phyloP scores from a whole-genome alignment of 1,284 basidiomycete genomes.

The Trametes pubescens region DNA sequence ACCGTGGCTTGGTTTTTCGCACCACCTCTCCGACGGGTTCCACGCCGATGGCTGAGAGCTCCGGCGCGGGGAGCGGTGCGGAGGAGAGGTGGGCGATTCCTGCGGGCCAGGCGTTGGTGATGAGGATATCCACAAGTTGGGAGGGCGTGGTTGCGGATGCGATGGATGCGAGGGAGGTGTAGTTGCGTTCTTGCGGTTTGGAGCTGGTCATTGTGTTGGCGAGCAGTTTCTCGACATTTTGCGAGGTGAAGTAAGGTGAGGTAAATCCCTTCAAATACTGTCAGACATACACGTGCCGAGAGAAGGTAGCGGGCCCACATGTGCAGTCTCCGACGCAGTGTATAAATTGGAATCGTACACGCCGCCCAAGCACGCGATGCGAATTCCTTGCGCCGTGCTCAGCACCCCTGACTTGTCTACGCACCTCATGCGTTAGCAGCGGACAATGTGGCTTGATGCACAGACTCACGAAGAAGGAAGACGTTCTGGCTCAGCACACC shows the following conservation, averaged over 20 bases:
- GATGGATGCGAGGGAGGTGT: constrained; percentile 75
- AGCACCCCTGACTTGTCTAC: constrained; percentile 86
- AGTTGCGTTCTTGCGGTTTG: constrained; percentile 52
- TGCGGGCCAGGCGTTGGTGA: constrained; percentile 84
- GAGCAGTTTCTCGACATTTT: constrained; percentile 76
- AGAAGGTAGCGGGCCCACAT: constrained; percentile 51
- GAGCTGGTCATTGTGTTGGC: constrained; percentile 66
- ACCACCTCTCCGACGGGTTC: constrained; percentile 76
- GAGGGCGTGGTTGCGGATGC: constrained; percentile 65
- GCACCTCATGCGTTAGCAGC: neutral
- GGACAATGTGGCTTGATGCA: neutral
- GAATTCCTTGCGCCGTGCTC: constrained; percentile 84
- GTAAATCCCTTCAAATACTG: constrained; percentile 64
- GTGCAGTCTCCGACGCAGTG: constrained; percentile 59
- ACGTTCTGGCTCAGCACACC: constrained; percentile 86
- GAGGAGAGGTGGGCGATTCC: constrained; percentile 73
- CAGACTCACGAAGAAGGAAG: constrained; percentile 79
- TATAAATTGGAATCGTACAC: constrained; percentile 73
- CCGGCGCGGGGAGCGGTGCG: constrained; percentile 55
- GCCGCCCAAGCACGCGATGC: constrained; percentile 88
- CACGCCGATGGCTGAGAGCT: constrained; percentile 54
- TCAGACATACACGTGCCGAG: neutral
- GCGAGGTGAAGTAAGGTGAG: constrained; percentile 75
- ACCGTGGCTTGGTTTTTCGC: constrained; percentile 72
- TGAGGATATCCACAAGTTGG: constrained; percentile 81